These are phyloP conservation scores for Streptanthus diversifolius DNA, from an alignment of 345 rosid genomes.

Conservation along the genomic window DNA sequence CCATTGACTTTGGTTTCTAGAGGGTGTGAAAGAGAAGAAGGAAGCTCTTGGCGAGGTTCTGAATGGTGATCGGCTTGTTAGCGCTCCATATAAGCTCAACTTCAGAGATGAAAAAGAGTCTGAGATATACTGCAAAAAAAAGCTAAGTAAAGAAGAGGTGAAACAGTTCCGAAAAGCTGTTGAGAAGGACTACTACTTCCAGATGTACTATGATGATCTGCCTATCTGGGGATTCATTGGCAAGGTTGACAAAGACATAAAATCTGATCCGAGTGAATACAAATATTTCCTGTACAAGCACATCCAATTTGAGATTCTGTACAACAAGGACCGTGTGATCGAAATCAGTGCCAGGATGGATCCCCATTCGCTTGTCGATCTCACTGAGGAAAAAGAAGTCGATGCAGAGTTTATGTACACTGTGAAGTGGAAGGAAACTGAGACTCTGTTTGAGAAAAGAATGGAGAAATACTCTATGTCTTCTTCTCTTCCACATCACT, in stretches of 20 bases:
- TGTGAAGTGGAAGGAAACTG: slow-evolving; percentile 90
- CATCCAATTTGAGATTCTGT: slow-evolving; percentile 64
- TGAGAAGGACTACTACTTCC: slow-evolving; percentile 74
- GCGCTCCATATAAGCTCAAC: slow-evolving; percentile 78
- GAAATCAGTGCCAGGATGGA: slow-evolving; percentile 72
- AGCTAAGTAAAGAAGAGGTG: slow-evolving; percentile 57
- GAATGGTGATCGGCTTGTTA: slow-evolving; percentile 84
- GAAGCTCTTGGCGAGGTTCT: slow-evolving; percentile 91
- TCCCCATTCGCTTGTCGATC: slow-evolving; percentile 62
- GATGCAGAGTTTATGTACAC: slow-evolving; percentile 77
- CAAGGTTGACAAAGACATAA: slow-evolving; percentile 68
- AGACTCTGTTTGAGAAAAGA: slow-evolving; percentile 72
- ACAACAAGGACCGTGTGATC: slow-evolving; percentile 72
- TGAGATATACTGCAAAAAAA: slow-evolving; percentile 55
- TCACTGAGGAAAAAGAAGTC: slow-evolving; percentile 76
- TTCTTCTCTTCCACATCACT: slow-evolving; percentile 86
- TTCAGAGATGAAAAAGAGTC: slow-evolving; percentile 68
- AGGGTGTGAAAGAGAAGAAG: slow-evolving; percentile 64
- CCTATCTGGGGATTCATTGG: slow-evolving; percentile 94
- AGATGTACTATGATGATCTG: slow-evolving; percentile 87
- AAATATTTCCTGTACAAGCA: slow-evolving; percentile 72
- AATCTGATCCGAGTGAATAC: slow-evolving; percentile 56
- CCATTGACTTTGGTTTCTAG: slow-evolving; percentile 36
- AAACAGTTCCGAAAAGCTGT: slow-evolving; percentile 56
- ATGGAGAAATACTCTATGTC: slow-evolving; percentile 84